Percentiles rank a stretch among this genome's conserved stretches.
phyloP scores from a whole-genome alignment of 148 eudicot genomes.

The Nyssa sinensis region DNA sequence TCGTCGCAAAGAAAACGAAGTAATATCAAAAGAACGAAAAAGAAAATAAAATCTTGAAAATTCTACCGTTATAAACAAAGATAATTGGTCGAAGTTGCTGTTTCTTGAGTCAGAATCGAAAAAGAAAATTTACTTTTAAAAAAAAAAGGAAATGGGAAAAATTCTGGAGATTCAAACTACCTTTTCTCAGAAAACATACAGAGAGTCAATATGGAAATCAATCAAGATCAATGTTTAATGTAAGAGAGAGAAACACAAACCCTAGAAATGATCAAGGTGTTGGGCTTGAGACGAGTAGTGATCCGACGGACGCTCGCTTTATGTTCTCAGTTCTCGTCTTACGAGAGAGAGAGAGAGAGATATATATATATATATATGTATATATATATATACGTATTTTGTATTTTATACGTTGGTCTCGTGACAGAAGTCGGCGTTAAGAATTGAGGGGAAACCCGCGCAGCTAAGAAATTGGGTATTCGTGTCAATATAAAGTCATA shows the following conservation, averaged over 20 bases:
- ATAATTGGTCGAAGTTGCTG: not conserved
- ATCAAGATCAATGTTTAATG: conserved; percentile 3
- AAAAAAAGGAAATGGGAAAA: too few relatives aligned
- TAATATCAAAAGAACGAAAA: not conserved
- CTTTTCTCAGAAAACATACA: not conserved
- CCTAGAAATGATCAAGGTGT: not conserved
- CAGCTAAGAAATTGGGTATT: conserved; percentile 9
- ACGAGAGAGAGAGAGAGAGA: not conserved
- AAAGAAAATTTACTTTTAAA: not conserved
- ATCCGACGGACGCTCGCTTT: not conserved
- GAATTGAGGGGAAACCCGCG: not conserved
- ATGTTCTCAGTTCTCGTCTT: not conserved
- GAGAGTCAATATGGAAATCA: not conserved
- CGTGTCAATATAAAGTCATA: not conserved
- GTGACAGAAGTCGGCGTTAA: not conserved
- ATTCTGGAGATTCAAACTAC: too few relatives aligned
- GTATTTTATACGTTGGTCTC: not conserved
- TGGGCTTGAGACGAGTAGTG: not conserved
- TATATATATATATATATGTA: not conserved
- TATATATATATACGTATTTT: not conserved
- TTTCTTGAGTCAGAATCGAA: not conserved
- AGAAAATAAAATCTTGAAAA: not conserved
- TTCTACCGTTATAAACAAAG: not conserved
- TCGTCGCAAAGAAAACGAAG: not conserved
- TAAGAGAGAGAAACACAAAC: conserved; percentile 3